Evolutionary conservation across 1,139 yeast species (phyloP).

Genomic region (Pichia sp.): DNA sequence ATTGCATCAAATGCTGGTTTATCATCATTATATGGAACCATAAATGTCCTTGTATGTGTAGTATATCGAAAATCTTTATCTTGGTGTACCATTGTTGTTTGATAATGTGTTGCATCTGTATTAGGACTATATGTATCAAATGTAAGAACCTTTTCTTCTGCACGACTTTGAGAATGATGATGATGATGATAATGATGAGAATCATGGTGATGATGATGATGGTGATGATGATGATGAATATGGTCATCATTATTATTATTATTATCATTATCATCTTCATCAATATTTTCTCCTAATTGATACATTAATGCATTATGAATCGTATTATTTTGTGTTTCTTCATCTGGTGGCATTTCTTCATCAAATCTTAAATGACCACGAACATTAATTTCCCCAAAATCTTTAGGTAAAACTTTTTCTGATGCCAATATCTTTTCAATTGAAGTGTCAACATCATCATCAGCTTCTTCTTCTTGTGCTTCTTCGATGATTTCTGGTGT

Average conservation of each 20-base stretch:
- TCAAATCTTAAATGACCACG: slow-evolving; percentile 18
- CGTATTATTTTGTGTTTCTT: slow-evolving; percentile 28
- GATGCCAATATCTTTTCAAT: slow-evolving; percentile 8
- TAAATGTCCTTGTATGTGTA: slow-evolving; percentile 53
- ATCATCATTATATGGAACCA: slow-evolving; percentile 57
- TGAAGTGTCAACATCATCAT: slow-evolving; percentile 7
- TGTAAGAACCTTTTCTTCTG: slow-evolving; percentile 14
- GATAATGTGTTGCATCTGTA: slow-evolving; percentile 17
- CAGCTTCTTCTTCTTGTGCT: slow-evolving; percentile 6
- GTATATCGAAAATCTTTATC: slow-evolving; percentile 51
- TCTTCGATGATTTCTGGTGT: slow-evolving; percentile 4
- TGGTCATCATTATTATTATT: neutral
- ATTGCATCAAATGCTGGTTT: slow-evolving; percentile 53
- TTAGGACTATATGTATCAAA: slow-evolving; percentile 25
- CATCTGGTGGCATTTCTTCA: slow-evolving; percentile 20
- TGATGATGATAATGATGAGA: neutral
- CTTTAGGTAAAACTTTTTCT: slow-evolving; percentile 12
- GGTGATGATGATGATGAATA: slow-evolving; percentile 1
- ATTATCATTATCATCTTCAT: neutral
- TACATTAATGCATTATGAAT: slow-evolving; percentile 26
- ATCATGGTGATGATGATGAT: neutral
- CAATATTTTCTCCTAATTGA: slow-evolving; percentile 5
- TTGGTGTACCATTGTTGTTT: slow-evolving; percentile 35
- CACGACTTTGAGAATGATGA: neutral
- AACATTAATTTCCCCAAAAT: slow-evolving; percentile 15